Base-by-base conservation (phyloP, 805 yeast genomes). In the Candida alai region DNA sequence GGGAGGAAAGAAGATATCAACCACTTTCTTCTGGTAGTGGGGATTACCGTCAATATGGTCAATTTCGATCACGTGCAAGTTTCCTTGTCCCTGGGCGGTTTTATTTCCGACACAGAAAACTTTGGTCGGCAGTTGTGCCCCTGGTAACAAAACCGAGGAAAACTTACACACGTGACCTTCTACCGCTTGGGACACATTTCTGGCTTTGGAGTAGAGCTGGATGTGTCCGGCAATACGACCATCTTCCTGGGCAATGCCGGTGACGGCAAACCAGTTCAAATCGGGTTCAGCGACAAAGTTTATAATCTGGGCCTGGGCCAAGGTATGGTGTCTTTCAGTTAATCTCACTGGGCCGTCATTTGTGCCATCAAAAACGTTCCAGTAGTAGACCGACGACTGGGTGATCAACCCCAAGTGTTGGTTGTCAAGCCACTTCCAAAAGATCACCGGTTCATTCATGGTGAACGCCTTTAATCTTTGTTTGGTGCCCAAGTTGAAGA, bases 81-180 rank as follows among this genome's bases (percentile, higher is more conserved):
- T 69, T 40, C 90, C 90, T 49, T 67, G 73, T 20, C 78, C 74
- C 41, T 80, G 80, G 24, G 83, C 84, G 34, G 81, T 76, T 62
- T 93, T 82, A 64, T 88, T 87, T 51, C 95, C 97, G 55, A 90
- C 89, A 40, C 94, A 84, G 59, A 93, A 90, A 20, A 90, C 79
- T 61, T 86, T 88, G 32, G 95, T 84, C 26, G 85, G 85, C 29
- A 62, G 62, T 19, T 78, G 49, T 24, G 89, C 85, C 36, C 87
- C 87, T 34, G 78, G 83, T 48, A 90, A 69, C 41, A 78, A 73
- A 43, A 93, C 66, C 40, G 73, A 69, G 35, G 96, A 87, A 65
- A 93, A 93, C 26, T 79, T 78, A 40, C 95, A 93, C 36, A 94
- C 97, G 61, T 93, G 98, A 51, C 98, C 98, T 55, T 93, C 97